Base-by-base conservation (phyloP, 257 asterid species). In the Scutellaria barbata region DNA sequence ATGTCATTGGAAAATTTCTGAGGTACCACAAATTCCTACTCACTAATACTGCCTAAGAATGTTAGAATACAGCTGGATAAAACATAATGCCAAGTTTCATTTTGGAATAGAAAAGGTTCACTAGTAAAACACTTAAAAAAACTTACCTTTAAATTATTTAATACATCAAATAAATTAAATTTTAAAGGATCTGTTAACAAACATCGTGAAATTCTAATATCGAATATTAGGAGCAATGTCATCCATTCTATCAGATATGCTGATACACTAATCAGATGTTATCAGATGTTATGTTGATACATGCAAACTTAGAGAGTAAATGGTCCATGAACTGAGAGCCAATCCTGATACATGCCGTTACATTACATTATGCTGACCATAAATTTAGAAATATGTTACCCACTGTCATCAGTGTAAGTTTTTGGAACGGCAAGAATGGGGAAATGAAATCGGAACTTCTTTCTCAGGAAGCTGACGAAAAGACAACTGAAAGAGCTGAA, bases 391-490 rank as follows among this genome's bases (percentile, higher is more conserved):
- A 22, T 48, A 1, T 43, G 10, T 71, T 48, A 10, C 46, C n/a
- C 71, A 35, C 53, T 18, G 10, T 71, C 58, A 42, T 62, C 11
- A 46, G 45, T 22, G 56, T 13, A 20, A 43, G 30, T 71, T 35
- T 59, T 47, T 35, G 47, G 50, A 51, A 47, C 66, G 3, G 57
- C 40, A 43, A 50, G 33, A 47, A 55, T 62, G 33, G 6, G n/a
- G 63, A 48, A 69, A 45, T 50, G 63, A 40, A 71, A 61, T 63
- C 55, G 53, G 58, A 60, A 57, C 43, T 59, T 42, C 42, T 42
- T 71, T 71, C 46, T 18, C 81, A 85, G 92, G 88, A 59, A 74
- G 69, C 80, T 11, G 78, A 72, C 53, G 79, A 77, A 45, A 85
- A 60, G 82, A 73, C 60, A 3, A 50, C 63, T 1, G 71, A 73